Conservation (phyloP, 352 stramenopile genomes). For the Globisporangium takayamanum region DNA sequence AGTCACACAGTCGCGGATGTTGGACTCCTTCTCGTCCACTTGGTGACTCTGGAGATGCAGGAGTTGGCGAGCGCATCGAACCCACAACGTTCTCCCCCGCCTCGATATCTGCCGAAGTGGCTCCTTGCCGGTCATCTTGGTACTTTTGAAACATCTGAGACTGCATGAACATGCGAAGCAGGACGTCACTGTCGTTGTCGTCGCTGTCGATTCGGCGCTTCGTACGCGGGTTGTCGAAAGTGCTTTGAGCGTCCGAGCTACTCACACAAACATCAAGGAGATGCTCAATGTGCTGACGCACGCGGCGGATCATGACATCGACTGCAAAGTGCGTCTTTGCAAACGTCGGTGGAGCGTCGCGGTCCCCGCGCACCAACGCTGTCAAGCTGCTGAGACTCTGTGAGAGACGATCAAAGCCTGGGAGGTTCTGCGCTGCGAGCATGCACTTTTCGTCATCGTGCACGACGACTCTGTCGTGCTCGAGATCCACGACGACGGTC, state of each 20-base stretch:
- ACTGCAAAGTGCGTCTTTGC: constrained; percentile 22
- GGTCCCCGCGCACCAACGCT: constrained; percentile 10
- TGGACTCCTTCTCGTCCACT: background rate
- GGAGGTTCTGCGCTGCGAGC: constrained; percentile 18
- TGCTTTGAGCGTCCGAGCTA: too few relatives aligned
- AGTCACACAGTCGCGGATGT: constrained; percentile 8
- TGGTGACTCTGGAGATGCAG: background rate
- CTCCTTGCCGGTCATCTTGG: constrained; percentile 25
- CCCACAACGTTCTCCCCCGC: too few relatives aligned
- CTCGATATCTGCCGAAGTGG: background rate
- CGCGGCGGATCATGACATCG: constrained; percentile 37
- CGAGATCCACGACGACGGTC: constrained; percentile 29
- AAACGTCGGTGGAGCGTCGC: background rate
- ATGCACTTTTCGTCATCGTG: constrained; percentile 27
- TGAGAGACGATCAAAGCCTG: constrained; percentile 21
- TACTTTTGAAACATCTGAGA: constrained; percentile 59
- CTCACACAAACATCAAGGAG: constrained; percentile 19
- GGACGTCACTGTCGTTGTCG: constrained; percentile 10
- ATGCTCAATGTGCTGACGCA: constrained; percentile 37
- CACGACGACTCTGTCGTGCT: constrained; percentile 23
- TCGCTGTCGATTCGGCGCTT: background rate
- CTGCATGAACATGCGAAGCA: constrained; percentile 26
- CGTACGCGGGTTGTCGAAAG: background rate
- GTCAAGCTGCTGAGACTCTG: constrained; percentile 31
- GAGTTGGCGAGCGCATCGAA: background rate